Conservation (phyloP, 2,329 filamentous ascomycete genomes). For the Keithomyces neogunnii region DNA sequence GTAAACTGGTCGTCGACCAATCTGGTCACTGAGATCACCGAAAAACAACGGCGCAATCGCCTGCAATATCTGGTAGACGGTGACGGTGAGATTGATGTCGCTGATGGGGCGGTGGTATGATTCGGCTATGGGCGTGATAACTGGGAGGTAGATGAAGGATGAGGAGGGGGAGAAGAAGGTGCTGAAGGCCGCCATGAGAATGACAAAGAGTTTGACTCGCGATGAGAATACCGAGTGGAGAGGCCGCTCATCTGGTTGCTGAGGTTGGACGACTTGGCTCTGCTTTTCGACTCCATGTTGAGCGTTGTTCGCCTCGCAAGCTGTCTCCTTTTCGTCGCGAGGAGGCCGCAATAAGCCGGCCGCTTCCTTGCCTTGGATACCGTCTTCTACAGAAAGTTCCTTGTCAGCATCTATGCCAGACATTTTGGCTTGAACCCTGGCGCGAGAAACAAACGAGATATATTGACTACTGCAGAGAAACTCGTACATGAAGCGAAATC, state of each 20-base stretch:
- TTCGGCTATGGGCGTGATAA: conserved; percentile 30
- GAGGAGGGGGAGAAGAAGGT: conserved; percentile 22
- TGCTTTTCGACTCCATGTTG: background rate
- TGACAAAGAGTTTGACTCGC: conserved; percentile 16
- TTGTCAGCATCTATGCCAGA: background rate
- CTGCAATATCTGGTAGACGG: conserved; percentile 41
- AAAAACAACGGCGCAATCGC: conserved; percentile 41
- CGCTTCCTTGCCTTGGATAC: background rate
- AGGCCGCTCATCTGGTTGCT: conserved; percentile 1
- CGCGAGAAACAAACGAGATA: background rate
- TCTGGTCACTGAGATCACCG: conserved; percentile 39
- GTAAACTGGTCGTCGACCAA: conserved; percentile 40
- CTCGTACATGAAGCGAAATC: too few relatives aligned
- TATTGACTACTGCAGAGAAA: too few relatives aligned
- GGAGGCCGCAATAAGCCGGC: background rate
- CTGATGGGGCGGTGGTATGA: conserved; percentile 25
- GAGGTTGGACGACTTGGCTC: background rate
- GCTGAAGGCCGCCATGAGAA: conserved; percentile 19
- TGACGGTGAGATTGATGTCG: conserved; percentile 32
- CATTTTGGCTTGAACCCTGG: background rate
- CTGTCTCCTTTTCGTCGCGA: background rate
- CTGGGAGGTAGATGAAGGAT: conserved; percentile 35
- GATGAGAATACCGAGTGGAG: conserved; percentile 16
- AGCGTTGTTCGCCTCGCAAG: background rate
- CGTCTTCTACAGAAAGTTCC: background rate